Evolutionary conservation across 192 early-diverging fungal species (phyloP).

Genomic region (Geosiphon pyriformis): DNA sequence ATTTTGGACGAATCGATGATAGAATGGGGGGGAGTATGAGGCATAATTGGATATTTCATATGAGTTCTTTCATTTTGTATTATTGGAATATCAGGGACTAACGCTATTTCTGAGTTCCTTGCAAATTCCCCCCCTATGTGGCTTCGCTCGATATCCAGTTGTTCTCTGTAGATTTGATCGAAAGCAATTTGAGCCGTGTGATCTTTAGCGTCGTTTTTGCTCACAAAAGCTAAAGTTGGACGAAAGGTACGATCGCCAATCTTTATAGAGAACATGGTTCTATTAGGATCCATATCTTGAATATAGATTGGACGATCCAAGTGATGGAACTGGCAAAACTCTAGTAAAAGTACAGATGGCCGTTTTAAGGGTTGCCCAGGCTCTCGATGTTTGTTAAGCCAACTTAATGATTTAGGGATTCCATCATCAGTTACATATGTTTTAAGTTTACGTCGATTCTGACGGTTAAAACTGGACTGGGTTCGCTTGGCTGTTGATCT

Average conservation of each 20-base stretch:
- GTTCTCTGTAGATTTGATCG: conserved; percentile 6
- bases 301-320: conserved; percentile 1
- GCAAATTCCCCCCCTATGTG: not conserved
- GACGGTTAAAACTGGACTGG: not conserved
- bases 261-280: not conserved
- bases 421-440: not conserved
- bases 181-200: conserved; percentile 8
- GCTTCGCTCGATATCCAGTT: not conserved
- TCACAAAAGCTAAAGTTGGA: not conserved
- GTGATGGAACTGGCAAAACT: conserved; percentile 19
- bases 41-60: not conserved
- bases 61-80: not conserved
- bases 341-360: conserved; percentile 14
- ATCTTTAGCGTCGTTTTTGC: conserved; percentile 22
- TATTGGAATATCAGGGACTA: not conserved
- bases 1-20: not conserved
- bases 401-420: not conserved
- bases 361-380: conserved; percentile 6
- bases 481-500: not conserved
- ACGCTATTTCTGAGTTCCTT: not conserved
- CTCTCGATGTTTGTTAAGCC: conserved; percentile 11
- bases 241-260: not conserved
- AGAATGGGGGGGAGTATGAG: not conserved
- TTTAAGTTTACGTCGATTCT: not conserved
- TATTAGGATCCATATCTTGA: not conserved